phyloP scores from a whole-genome alignment of 2,329 filamentous ascomycete genomes.

The Rosellinia necatrix region DNA sequence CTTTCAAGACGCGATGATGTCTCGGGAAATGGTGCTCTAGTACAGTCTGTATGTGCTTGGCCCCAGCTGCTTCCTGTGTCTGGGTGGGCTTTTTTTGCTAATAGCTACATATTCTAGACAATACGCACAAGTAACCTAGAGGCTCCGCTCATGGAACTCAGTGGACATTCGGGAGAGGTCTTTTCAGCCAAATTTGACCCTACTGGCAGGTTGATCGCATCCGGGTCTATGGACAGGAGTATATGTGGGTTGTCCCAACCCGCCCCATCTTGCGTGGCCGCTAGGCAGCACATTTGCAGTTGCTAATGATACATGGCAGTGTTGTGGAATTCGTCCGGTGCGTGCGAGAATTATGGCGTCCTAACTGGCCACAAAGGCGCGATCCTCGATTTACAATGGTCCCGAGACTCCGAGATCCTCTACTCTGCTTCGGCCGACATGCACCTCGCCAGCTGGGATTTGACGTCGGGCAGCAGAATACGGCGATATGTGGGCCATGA shows the following conservation, averaged over 20 bases:
- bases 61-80: not conserved
- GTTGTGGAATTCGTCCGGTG: slow-evolving; percentile 89
- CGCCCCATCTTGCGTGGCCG: not conserved
- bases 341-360: slow-evolving; percentile 92
- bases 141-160: slow-evolving; percentile 92
- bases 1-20: slow-evolving; percentile 58
- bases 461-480: slow-evolving; percentile 90
- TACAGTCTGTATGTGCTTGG: slow-evolving; percentile 54
- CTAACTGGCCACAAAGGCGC: slow-evolving; percentile 90
- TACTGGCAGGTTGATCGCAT: slow-evolving; percentile 85
- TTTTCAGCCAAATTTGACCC: slow-evolving; percentile 91
- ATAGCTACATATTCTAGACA: slow-evolving; percentile 54
- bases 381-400: slow-evolving; percentile 93
- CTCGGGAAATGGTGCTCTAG: slow-evolving; percentile 47
- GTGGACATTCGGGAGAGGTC: slow-evolving; percentile 81
- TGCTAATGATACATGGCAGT: slow-evolving; percentile 56
- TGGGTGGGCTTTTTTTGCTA: not conserved
- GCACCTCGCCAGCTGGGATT: slow-evolving; percentile 92
- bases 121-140: slow-evolving; percentile 81
- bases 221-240: slow-evolving; percentile 90
- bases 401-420: slow-evolving; percentile 85
- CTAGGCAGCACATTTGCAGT: not conserved
- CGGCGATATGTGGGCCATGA: slow-evolving; percentile 91
- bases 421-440: slow-evolving; percentile 94
- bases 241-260: slow-evolving; percentile 64